These are phyloP conservation scores for Kingdonia uniflora DNA, from an alignment of 164 flowering plant genomes.

Conservation along the genomic window DNA sequence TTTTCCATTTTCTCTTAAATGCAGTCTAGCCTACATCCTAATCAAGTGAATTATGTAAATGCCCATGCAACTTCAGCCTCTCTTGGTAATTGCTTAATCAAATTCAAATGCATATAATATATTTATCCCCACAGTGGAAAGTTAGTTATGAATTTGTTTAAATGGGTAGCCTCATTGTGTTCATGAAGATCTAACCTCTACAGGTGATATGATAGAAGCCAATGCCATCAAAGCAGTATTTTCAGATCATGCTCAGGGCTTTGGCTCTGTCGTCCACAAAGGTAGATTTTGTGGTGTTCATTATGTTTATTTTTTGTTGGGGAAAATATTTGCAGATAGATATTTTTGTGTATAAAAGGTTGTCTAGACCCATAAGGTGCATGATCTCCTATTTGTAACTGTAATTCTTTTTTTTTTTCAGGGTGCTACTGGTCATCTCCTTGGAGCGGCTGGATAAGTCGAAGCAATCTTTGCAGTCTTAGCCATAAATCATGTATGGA, in stretches of 20 bases:
- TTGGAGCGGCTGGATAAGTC: conserved; percentile 98
- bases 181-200: conserved; percentile 2
- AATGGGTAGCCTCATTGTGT: background rate
- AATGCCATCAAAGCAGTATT: conserved; percentile 71
- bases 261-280: conserved; percentile 90
- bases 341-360: background rate
- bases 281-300: conserved; percentile 32
- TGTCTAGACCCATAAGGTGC: too few species aligned
- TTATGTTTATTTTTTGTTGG: background rate
- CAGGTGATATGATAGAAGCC: conserved; percentile 90
- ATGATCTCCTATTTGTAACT: too few species aligned
- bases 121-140: background rate
- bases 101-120: background rate
- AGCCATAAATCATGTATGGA: conserved; percentile 64
- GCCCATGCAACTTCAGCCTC: conserved; percentile 99
- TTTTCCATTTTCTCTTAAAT: conserved; percentile 6
- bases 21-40: conserved; percentile 77
- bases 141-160: too few species aligned
- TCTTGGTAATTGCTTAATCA: conserved; percentile 34
- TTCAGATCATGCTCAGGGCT: conserved; percentile 64
- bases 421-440: conserved; percentile 98
- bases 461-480: conserved; percentile 85
- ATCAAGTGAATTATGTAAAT: conserved; percentile 80
- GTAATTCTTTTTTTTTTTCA: conserved; percentile 15
- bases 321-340: background rate